phyloP scores from a whole-genome alignment of 2,329 filamentous ascomycete species.

The Metarhizium rileyi region DNA sequence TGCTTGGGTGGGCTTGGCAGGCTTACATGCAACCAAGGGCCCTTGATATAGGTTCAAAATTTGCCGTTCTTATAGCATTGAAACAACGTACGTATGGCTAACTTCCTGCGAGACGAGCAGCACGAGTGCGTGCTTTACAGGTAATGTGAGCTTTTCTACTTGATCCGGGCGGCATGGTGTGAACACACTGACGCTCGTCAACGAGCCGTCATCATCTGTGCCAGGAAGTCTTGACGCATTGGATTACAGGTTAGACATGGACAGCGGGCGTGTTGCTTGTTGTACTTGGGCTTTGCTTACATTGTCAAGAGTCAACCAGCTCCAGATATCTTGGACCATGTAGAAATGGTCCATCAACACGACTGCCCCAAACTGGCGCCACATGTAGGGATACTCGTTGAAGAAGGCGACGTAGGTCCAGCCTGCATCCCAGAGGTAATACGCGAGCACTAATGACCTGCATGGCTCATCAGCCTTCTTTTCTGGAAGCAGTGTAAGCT shows the following conservation, averaged over 20 bases:
- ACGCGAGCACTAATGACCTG: not conserved
- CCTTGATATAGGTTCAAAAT: too few relatives aligned
- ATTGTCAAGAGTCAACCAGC: not conserved
- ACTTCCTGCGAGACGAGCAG: too few relatives aligned
- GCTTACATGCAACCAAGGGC: too few relatives aligned
- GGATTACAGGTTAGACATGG: not conserved
- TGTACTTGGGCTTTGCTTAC: not conserved
- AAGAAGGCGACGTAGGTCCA: not conserved
- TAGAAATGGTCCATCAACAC: not conserved
- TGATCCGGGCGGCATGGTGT: too few relatives aligned
- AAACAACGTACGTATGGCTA: too few relatives aligned
- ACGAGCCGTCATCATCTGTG: not conserved
- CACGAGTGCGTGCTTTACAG: too few relatives aligned
- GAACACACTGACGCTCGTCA: not conserved
- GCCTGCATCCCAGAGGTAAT: not conserved
- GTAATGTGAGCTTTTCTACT: too few relatives aligned
- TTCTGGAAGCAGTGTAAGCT: not conserved
- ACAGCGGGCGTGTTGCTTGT: not conserved
- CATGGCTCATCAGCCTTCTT: not conserved
- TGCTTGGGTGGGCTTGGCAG: too few relatives aligned
- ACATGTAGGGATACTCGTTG: not conserved
- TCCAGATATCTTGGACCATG: not conserved
- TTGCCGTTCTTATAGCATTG: too few relatives aligned
- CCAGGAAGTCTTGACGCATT: not conserved
- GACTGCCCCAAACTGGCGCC: not conserved